Conservation (phyloP, 192 early-diverging fungal genomes). For the Umbelopsis sp. region DNA sequence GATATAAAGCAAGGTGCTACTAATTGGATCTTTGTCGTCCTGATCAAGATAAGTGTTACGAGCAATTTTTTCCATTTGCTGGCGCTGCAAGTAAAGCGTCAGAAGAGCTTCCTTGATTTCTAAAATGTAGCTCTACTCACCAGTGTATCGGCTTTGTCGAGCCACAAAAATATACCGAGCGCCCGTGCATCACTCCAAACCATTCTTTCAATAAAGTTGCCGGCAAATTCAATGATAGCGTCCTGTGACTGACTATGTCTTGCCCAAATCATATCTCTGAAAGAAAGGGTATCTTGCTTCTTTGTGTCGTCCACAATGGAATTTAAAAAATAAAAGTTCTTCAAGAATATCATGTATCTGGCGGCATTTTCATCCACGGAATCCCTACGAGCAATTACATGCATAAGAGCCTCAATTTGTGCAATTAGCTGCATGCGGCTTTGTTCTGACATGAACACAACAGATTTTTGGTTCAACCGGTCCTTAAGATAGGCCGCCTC, state of each 20-base stretch:
- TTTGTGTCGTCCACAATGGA: conserved; percentile 54
- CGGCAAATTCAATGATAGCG: conserved; percentile 53
- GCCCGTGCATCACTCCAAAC: conserved; percentile 81
- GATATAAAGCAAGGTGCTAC: conserved; percentile 87
- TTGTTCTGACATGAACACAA: background rate
- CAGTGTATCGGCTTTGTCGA: conserved; percentile 72
- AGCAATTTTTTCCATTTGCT: conserved; percentile 84
- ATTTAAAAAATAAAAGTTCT: conserved; percentile 68
- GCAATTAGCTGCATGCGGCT: conserved; percentile 71
- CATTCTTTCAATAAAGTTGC: conserved; percentile 50
- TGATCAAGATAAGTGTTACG: conserved; percentile 81
- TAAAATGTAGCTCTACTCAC: conserved; percentile 44
- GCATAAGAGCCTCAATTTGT: conserved; percentile 73
- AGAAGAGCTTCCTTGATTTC: background rate
- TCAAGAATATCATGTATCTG: conserved; percentile 74
- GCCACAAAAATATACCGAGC: conserved; percentile 87
- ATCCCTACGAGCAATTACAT: conserved; percentile 68
- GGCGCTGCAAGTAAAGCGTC: conserved; percentile 37
- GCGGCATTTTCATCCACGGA: conserved; percentile 87
- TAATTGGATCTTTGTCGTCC: conserved; percentile 83
- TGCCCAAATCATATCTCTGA: conserved; percentile 84
- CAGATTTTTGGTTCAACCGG: conserved; percentile 52
- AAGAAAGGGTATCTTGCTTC: conserved; percentile 48
- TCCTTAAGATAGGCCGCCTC: conserved; percentile 46
- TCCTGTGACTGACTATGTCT: conserved; percentile 90